These are phyloP conservation scores for Chaetomiaceae sp. DNA, from an alignment of 2,329 filamentous ascomycete species.

Conservation along the genomic window DNA sequence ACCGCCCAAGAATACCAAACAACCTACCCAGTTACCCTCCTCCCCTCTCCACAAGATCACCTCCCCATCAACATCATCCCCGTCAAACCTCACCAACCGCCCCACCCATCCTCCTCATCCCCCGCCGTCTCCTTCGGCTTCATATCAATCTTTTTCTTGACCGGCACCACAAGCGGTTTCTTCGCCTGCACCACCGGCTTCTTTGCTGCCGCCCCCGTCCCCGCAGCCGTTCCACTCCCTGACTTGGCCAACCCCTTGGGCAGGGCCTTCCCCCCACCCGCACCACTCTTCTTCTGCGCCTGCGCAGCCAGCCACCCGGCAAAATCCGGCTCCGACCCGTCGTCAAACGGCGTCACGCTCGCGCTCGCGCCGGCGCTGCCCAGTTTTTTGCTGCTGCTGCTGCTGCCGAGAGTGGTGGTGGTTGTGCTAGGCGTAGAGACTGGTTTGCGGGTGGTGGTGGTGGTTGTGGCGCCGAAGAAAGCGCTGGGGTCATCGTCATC, in stretches of 20 bases:
- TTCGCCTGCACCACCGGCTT: constrained; percentile 22
- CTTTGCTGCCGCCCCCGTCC: constrained; percentile 29
- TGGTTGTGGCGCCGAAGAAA: constrained; percentile 15
- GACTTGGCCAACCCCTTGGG: constrained; percentile 78
- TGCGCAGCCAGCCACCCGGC: constrained; percentile 91
- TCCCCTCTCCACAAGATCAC: too few species aligned
- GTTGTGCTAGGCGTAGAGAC: background rate
- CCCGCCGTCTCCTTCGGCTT: constrained; percentile 57
- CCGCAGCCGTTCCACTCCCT: constrained; percentile 6
- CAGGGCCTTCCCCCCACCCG: constrained; percentile 51
- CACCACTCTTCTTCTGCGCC: constrained; percentile 60
- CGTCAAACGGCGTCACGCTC: constrained; percentile 57
- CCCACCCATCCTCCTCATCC: constrained; percentile 40
- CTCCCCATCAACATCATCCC: background rate
- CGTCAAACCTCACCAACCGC: background rate
- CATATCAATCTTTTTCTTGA: constrained; percentile 49
- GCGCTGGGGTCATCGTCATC: constrained; percentile 30
- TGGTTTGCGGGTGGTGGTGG: constrained; percentile 32
- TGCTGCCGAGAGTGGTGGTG: background rate
- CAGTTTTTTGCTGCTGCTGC: constrained; percentile 3
- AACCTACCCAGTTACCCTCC: background rate
- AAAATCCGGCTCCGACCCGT: constrained; percentile 88
- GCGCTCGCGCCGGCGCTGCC: constrained; percentile 1
- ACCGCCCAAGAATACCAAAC: background rate
- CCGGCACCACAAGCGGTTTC: constrained; percentile 2